Conservation (phyloP, 2,329 filamentous ascomycete species). For the Ascocoryne sarcoides region DNA sequence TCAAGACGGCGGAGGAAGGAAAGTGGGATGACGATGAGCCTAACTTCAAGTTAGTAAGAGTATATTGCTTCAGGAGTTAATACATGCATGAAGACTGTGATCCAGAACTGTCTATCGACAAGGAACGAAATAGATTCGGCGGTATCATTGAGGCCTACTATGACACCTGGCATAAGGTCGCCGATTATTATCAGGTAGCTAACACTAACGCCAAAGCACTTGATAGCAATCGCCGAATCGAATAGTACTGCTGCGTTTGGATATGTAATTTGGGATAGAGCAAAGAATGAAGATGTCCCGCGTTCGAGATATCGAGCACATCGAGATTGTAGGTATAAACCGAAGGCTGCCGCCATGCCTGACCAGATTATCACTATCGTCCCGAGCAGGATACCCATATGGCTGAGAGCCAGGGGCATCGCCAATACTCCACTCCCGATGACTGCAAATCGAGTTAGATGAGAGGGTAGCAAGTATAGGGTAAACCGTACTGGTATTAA, state of each 20-base stretch:
- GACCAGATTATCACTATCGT: slow-evolving; percentile 84
- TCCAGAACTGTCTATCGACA: slow-evolving; percentile 90
- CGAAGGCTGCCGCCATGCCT: slow-evolving; percentile 79
- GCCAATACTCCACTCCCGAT: slow-evolving; percentile 85
- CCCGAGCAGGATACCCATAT: slow-evolving; percentile 88
- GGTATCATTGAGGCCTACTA: slow-evolving; percentile 64
- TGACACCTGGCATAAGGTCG: slow-evolving; percentile 93
- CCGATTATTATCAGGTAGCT: slow-evolving; percentile 99
- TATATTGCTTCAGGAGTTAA: background rate
- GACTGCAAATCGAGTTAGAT: slow-evolving; percentile 44
- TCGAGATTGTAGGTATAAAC: slow-evolving; percentile 86
- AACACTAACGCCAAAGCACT: slow-evolving; percentile 95
- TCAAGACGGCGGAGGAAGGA: slow-evolving; percentile 87
- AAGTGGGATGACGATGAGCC: slow-evolving; percentile 85
- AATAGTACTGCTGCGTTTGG: slow-evolving; percentile 93
- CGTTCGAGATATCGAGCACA: slow-evolving; percentile 90
- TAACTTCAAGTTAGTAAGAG: slow-evolving; percentile 26
- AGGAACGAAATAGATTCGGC: slow-evolving; percentile 62
- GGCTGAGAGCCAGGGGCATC: slow-evolving; percentile 90
- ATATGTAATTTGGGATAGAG: slow-evolving; percentile 93
- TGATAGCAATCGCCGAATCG: slow-evolving; percentile 90
- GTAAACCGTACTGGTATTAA: slow-evolving; percentile 76
- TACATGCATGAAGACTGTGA: slow-evolving; percentile 82
- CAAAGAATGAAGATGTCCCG: slow-evolving; percentile 85
- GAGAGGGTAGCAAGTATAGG: background rate